Evolutionary conservation across 2,329 filamentous ascomycete genomes (phyloP).

Genomic region (Lasiodiplodia hormozganensis): DNA sequence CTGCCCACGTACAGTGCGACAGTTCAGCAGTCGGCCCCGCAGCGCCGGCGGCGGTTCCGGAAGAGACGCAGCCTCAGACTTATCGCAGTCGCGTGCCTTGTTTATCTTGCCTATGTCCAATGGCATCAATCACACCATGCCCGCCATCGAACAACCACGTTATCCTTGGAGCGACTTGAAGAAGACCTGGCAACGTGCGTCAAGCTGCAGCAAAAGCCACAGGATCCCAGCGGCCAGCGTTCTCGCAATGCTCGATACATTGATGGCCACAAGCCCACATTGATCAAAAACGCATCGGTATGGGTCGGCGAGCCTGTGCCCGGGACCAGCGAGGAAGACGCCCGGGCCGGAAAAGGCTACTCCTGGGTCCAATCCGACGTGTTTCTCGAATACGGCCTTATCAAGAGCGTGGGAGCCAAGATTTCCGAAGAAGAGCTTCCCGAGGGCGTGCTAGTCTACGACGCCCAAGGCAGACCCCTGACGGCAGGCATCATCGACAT

Average conservation of each 20-base stretch:
- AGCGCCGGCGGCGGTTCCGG: slow-evolving; percentile 34
- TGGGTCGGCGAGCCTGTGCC: slow-evolving; percentile 68
- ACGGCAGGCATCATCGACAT: slow-evolving; percentile 75
- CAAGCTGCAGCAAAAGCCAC: slow-evolving; percentile 61
- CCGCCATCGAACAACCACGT: slow-evolving; percentile 33
- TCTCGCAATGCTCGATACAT: slow-evolving; percentile 67
- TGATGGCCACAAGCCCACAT: slow-evolving; percentile 63
- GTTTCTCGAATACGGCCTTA: slow-evolving; percentile 66
- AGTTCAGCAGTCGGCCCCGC: slow-evolving; percentile 34
- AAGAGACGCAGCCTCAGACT: slow-evolving; percentile 31
- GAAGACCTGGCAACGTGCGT: slow-evolving; percentile 64
- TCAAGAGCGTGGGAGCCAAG: slow-evolving; percentile 58
- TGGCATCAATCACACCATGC: slow-evolving; percentile 32
- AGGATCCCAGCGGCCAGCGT: slow-evolving; percentile 63
- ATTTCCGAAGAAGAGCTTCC: slow-evolving; percentile 56
- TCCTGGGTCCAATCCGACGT: slow-evolving; percentile 68
- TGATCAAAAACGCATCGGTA: slow-evolving; percentile 71
- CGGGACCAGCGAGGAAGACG: slow-evolving; percentile 62
- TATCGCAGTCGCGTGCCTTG: slow-evolving; percentile 34
- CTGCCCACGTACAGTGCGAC: slow-evolving; percentile 37
- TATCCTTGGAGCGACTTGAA: slow-evolving; percentile 62
- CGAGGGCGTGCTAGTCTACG: slow-evolving; percentile 58
- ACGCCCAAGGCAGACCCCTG: slow-evolving; percentile 66
- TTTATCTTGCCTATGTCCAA: slow-evolving; percentile 34
- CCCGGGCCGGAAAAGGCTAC: slow-evolving; percentile 65